These are phyloP conservation scores for Cucurbita maxima DNA, from an alignment of 306 rosid species.

Conservation along the genomic window DNA sequence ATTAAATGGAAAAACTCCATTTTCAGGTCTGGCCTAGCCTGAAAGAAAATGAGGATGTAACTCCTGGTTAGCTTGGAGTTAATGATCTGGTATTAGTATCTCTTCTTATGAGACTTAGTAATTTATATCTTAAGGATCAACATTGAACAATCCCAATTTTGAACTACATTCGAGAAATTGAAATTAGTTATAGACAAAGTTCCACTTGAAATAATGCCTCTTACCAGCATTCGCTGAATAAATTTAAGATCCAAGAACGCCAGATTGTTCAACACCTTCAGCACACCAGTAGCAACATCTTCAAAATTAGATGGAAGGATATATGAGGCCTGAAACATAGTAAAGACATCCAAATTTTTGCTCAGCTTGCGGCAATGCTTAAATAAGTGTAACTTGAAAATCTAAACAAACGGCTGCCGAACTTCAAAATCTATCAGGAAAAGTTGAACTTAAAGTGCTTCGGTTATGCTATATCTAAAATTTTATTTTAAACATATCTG, in stretches of 20 bases:
- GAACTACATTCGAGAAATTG: background rate
- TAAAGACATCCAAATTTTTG: background rate
- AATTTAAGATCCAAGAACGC: slow-evolving; percentile 82
- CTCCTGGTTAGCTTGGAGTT: slow-evolving; percentile 6
- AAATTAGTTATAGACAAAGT: background rate
- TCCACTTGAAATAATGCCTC: slow-evolving; percentile 15
- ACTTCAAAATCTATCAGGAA: background rate
- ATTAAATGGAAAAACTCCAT: slow-evolving; percentile 91
- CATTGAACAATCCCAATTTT: background rate
- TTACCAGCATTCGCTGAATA: slow-evolving; percentile 81
- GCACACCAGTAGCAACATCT: slow-evolving; percentile 89
- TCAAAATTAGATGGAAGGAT: slow-evolving; percentile 95
- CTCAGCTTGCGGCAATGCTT: background rate
- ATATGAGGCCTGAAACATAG: slow-evolving; percentile 48
- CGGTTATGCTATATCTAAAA: background rate
- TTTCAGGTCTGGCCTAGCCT: slow-evolving; percentile 91
- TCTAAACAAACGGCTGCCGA: background rate
- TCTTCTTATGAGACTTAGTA: background rate
- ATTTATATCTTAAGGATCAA: background rate
- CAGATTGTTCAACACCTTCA: slow-evolving; percentile 90
- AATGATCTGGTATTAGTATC: background rate
- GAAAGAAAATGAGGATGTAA: slow-evolving; percentile 20
- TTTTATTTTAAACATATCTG: background rate
- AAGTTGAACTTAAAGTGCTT: background rate
- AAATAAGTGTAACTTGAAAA: background rate